Base-by-base conservation (phyloP, 345 rosid genomes). In the Atalantia buxifolia region DNA sequence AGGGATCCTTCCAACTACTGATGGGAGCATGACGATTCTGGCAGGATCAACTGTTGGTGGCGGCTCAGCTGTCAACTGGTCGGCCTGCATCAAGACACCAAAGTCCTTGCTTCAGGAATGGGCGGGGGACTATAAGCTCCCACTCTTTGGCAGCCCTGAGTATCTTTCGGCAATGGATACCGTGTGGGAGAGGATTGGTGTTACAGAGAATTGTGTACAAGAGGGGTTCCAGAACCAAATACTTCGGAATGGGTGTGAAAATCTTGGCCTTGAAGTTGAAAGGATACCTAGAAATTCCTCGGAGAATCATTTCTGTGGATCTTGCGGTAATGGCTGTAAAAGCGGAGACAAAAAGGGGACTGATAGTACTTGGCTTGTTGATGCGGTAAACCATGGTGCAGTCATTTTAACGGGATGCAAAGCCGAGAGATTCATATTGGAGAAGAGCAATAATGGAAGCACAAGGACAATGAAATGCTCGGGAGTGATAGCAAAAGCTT, bases 31-130 rank as follows among this genome's bases (percentile, higher is more conserved):
- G 0, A 19, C 82, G 82, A 36, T 92, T 0, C 24, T 92, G 33
- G 98, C 99, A 22, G 99, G 97, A 60, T 84, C 98, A 25, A 86
- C 91, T 0, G 92, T 95, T 9, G 99, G 99, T 0, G 99, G 99
- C 14, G 99, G 98, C 14, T 92, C 99, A 1, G 93, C 93, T 63
- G 76, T 95, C 61, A 95, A 95, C 66, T 95, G 98, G 98, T 95
- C 98, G 4, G 99, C 95, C 0, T 89, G 90, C 76, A 88, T 95
- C 75, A 90, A 80, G 31, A 93, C 99, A 1, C 99, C 99, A 0
- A 72, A 78, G 3, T 24, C 86, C 2, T 78, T 93, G 56, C 94
- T 93, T 74, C 85, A 78, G 66, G 97, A 96, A 68, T 96, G 99
- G 99, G 81, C 88, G 7, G 84, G 84, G 57, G 86, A 84, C 53